Percentiles rank a stretch among this genome's conserved stretches.
phyloP scores from a whole-genome alignment of 179 eudicot species.

The Beta lomatogona region DNA sequence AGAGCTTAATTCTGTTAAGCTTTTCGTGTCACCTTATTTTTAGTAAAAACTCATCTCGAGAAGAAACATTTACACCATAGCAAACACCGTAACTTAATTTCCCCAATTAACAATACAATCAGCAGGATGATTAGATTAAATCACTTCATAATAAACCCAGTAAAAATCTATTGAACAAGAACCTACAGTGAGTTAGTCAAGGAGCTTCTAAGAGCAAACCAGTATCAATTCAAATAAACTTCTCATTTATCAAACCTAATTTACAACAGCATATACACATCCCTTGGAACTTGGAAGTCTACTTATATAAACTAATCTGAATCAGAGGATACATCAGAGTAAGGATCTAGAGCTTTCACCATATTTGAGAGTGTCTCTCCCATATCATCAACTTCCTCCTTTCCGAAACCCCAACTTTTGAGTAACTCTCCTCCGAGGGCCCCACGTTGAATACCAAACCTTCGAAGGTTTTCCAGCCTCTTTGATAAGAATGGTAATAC shows the following conservation, averaged over 20 bases:
- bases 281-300: background rate
- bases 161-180: no score
- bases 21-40: no score
- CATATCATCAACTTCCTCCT: constrained; percentile 77
- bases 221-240: background rate
- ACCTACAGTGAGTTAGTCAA: no score
- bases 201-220: background rate
- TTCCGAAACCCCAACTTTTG: constrained; percentile 79
- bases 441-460: constrained; percentile 66
- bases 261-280: background rate
- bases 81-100: no score
- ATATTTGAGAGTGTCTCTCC: constrained; percentile 68
- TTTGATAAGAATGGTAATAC: constrained; percentile 67
- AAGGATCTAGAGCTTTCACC: constrained; percentile 58
- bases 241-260: background rate
- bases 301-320: constrained; percentile 48
- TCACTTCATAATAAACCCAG: no score
- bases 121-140: no score
- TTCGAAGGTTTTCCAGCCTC: constrained; percentile 64
- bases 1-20: no score
- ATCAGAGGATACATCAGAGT: constrained; percentile 58
- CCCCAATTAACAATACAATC: no score
- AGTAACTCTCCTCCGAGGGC: constrained; percentile 64
- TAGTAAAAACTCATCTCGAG: no score
- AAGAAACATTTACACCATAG: no score